Percentiles rank a stretch among this genome's conserved stretches.
Conservation (phyloP, 108 stramenopile species). For the Cyclotella distinguenda region DNA sequence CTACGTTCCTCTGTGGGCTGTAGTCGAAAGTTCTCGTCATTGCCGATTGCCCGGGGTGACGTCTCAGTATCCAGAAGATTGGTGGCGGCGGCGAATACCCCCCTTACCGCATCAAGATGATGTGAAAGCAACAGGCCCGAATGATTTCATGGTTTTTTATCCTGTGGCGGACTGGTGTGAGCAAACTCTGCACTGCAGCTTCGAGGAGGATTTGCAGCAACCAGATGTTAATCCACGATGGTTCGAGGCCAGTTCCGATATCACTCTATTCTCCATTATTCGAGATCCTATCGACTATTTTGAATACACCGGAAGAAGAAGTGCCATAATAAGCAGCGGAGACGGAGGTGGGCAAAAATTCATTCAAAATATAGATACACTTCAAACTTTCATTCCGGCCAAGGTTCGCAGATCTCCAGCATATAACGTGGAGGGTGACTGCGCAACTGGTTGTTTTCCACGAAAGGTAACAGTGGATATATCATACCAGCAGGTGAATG, state of each 20-base stretch:
- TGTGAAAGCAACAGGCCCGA: constrained; percentile 58
- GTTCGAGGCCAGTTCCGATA: constrained; percentile 72
- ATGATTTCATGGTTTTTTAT: constrained; percentile 51
- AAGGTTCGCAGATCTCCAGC: constrained; percentile 61
- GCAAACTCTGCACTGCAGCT: constrained; percentile 52
- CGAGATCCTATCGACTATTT: constrained; percentile 66
- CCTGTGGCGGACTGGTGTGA: constrained; percentile 83
- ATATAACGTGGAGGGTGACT: constrained; percentile 44
- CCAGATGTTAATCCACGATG: constrained; percentile 68
- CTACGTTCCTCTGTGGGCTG: constrained; percentile 40
- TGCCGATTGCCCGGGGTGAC: constrained; percentile 33
- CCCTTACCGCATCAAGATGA: constrained; percentile 76
- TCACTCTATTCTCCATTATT: constrained; percentile 64
- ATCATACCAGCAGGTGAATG: constrained; percentile 70
- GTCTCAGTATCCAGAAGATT: constrained; percentile 27
- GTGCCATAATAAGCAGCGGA: constrained; percentile 2
- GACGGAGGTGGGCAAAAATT: constrained; percentile 51
- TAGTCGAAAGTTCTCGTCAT: constrained; percentile 29
- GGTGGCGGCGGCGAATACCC: constrained; percentile 59
- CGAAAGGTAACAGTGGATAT: constrained; percentile 64
- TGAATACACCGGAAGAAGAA: constrained; percentile 66
- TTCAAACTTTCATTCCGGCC: constrained; percentile 73
- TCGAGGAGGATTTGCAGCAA: constrained; percentile 57
- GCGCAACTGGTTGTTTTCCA: constrained; percentile 67
- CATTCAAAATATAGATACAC: constrained; percentile 27